These are phyloP conservation scores for Metarhizium humberi DNA, from an alignment of 2,329 filamentous ascomycete species.

Conservation along the genomic window DNA sequence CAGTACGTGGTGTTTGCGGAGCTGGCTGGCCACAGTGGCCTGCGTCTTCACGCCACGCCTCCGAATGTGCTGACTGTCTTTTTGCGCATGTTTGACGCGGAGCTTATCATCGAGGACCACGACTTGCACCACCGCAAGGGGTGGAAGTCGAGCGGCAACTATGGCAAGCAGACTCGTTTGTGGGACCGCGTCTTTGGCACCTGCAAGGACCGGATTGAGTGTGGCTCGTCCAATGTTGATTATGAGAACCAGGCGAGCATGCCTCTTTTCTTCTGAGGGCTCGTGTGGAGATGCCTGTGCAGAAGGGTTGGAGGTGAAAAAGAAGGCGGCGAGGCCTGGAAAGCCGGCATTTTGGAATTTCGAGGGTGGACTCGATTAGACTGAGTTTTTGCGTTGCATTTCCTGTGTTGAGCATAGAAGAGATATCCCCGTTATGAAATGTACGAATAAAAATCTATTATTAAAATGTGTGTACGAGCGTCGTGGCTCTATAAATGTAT, in stretches of 20 bases:
- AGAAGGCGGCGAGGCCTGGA: no score
- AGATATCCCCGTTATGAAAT: not conserved
- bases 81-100: slow-evolving; percentile 19
- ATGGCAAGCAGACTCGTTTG: slow-evolving; percentile 26
- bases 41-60: slow-evolving; percentile 21
- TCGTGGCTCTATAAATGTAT: no score
- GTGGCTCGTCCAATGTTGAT: not conserved
- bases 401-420: not conserved
- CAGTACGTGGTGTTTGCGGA: slow-evolving; percentile 31
- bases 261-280: not conserved
- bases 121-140: slow-evolving; percentile 29
- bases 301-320: no score
- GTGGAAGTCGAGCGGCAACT: slow-evolving; percentile 25
- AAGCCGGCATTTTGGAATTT: no score
- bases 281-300: no score
- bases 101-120: slow-evolving; percentile 32
- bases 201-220: slow-evolving; percentile 1
- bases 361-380: no score
- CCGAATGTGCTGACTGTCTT: slow-evolving; percentile 24
- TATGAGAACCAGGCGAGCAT: not conserved
- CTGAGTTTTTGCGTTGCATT: no score
- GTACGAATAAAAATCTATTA: not conserved
- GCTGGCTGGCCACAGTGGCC: slow-evolving; percentile 13
- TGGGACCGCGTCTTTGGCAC: slow-evolving; percentile 16
- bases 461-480: no score